Evolutionary conservation across 2,329 filamentous ascomycete species (phyloP).

Genomic region (Beauveria sp.): DNA sequence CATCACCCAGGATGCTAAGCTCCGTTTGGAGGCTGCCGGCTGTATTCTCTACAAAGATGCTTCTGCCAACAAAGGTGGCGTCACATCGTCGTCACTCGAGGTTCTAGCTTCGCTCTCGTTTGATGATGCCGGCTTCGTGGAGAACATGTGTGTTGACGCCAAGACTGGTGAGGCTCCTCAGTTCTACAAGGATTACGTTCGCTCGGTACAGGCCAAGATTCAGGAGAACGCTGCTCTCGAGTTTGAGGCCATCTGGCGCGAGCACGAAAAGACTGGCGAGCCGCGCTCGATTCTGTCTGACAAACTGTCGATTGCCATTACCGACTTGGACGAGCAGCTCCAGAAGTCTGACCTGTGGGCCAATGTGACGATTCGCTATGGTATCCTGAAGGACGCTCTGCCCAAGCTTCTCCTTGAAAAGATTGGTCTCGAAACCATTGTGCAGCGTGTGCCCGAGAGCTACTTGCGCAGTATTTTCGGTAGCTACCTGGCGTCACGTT

Average conservation of each 20-base stretch:
- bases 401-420: constrained; percentile 77
- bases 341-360: constrained; percentile 90
- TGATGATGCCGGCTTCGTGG: constrained; percentile 77
- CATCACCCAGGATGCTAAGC: constrained; percentile 96
- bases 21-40: constrained; percentile 89
- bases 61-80: constrained; percentile 96
- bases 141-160: constrained; percentile 85
- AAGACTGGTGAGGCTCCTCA: constrained; percentile 62
- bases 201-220: constrained; percentile 84
- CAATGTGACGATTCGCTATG: constrained; percentile 67
- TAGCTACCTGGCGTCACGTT: constrained; percentile 87
- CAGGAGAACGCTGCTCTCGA: constrained; percentile 85
- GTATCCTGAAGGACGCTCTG: constrained; percentile 76
- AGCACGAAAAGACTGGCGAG: constrained; percentile 74
- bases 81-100: constrained; percentile 93
- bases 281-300: constrained; percentile 84
- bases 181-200: constrained; percentile 92
- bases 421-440: constrained; percentile 83
- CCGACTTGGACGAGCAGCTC: constrained; percentile 91
- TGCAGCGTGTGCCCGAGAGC: constrained; percentile 78
- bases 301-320: constrained; percentile 84
- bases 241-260: constrained; percentile 97
- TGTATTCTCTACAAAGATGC: constrained; percentile 96
- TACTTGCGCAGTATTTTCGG: constrained; percentile 95
- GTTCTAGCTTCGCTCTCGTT: constrained; percentile 92